phyloP scores from a whole-genome alignment of 345 rosid genomes.

The Raphanus raphanistrum region DNA sequence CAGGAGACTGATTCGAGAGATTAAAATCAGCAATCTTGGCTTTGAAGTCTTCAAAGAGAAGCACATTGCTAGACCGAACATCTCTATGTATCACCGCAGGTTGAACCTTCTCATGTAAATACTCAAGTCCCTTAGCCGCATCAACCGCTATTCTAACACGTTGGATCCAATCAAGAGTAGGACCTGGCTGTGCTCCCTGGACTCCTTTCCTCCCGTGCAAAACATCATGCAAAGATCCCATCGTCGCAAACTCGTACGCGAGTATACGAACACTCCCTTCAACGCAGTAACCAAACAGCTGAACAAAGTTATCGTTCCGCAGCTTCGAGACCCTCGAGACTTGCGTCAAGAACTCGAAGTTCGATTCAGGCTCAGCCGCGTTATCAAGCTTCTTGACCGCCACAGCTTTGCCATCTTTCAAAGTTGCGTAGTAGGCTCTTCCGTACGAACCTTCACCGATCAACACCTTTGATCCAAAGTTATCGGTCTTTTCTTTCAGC shows the following conservation, averaged over 20 bases:
- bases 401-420: constrained; percentile 61
- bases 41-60: constrained; percentile 91
- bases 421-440: constrained; percentile 74
- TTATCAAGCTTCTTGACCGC: constrained; percentile 89
- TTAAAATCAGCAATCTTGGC: constrained; percentile 97
- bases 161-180: constrained; percentile 94
- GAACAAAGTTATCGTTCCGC: constrained; percentile 76
- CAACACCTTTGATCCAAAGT: constrained; percentile 61
- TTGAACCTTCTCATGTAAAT: constrained; percentile 88
- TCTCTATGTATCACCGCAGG: constrained; percentile 91
- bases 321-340: constrained; percentile 87
- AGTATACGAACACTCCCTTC: constrained; percentile 89
- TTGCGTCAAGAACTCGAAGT: constrained; percentile 82
- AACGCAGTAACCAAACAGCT: constrained; percentile 84
- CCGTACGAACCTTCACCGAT: constrained; percentile 95
- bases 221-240: constrained; percentile 97
- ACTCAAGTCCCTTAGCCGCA: constrained; percentile 95
- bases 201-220: constrained; percentile 98
- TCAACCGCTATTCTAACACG: constrained; percentile 91
- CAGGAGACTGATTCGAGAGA: constrained; percentile 98
- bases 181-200: constrained; percentile 99
- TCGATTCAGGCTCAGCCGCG: constrained; percentile 77
- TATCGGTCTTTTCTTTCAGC: constrained; percentile 59
- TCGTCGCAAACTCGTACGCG: constrained; percentile 91
- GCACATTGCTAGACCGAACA: constrained; percentile 94